Percentiles rank a stretch among this genome's conserved stretches.
These are phyloP conservation scores for Bryoerythrophyllum caledonicum DNA, from an alignment of 225 moss, liverwort and hornwort species.

Conservation along the genomic window DNA sequence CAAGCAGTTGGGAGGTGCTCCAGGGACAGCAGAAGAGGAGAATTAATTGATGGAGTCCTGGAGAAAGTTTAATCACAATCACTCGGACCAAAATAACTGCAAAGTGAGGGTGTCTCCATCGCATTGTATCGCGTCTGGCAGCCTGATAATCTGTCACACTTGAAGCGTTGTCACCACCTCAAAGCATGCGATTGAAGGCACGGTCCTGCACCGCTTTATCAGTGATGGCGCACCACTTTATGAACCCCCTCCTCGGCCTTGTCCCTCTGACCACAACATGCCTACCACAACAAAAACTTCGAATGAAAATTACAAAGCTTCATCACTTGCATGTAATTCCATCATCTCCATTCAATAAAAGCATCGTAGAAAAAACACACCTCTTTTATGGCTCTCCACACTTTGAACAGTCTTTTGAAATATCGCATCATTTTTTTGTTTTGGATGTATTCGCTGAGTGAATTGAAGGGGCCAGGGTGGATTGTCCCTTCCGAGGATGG, in stretches of 20 bases:
- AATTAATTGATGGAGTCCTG: not conserved
- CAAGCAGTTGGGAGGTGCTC: conserved; percentile 1
- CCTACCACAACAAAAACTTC: not conserved
- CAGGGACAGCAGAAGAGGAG: not conserved
- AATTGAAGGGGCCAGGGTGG: no score
- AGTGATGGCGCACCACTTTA: conserved; percentile 38
- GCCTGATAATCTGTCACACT: conserved; percentile 35
- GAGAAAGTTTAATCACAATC: conserved; percentile 3
- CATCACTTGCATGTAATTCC: not conserved
- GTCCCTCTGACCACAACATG: not conserved
- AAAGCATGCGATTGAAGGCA: conserved; percentile 21
- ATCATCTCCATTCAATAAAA: not conserved
- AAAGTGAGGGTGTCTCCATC: conserved; percentile 14
- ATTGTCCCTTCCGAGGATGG: no score
- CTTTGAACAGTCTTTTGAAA: not conserved
- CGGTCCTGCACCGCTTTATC: conserved; percentile 20
- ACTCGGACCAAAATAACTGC: conserved; percentile 13
- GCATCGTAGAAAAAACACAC: no score
- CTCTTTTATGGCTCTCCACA: not conserved
- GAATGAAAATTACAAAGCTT: no score
- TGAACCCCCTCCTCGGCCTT: conserved; percentile 10
- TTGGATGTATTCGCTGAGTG: not conserved
- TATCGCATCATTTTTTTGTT: not conserved
- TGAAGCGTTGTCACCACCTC: conserved; percentile 30
- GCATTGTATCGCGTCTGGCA: conserved; percentile 12